Evolutionary conservation across 768 basidiomycete species (phyloP).

Genomic region (Sporobolomyces phaffii): DNA sequence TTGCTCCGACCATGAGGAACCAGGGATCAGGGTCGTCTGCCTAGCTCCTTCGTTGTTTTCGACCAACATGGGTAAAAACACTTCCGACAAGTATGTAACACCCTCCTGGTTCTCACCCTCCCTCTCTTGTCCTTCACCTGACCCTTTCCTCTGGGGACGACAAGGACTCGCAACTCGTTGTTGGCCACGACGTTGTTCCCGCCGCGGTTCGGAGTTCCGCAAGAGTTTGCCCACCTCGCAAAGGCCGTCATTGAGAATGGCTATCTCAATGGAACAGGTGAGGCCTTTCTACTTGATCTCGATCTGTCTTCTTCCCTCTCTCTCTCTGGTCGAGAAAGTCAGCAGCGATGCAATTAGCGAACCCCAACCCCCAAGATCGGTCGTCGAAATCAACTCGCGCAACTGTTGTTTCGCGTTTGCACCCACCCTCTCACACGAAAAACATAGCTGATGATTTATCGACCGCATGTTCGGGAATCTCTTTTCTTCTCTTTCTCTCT

Average conservation of each 20-base stretch:
- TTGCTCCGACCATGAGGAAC: too few relatives aligned
- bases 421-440: too few relatives aligned
- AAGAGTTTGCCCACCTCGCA: conserved; percentile 55
- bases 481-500: too few relatives aligned
- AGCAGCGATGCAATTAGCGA: too few relatives aligned
- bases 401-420: too few relatives aligned
- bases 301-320: background rate
- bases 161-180: conserved; percentile 9
- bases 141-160: background rate
- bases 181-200: conserved; percentile 46
- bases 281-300: background rate
- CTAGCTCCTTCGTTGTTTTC: conserved; percentile 58
- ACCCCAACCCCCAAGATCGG: too few relatives aligned
- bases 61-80: conserved; percentile 47
- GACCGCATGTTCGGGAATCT: too few relatives aligned
- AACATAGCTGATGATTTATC: too few relatives aligned
- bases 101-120: background rate
- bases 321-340: too few relatives aligned
- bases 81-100: conserved; percentile 42
- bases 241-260: conserved; percentile 54
- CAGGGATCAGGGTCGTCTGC: conserved; percentile 50
- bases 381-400: too few relatives aligned
- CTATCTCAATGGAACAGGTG: conserved; percentile 53
- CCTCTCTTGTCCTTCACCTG: background rate
- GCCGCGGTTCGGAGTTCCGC: conserved; percentile 51